Evolutionary conservation across 257 asterid genomes (phyloP), one percentile per base, ranked within the genome.

Genomic region (Lycium barbarum): DNA sequence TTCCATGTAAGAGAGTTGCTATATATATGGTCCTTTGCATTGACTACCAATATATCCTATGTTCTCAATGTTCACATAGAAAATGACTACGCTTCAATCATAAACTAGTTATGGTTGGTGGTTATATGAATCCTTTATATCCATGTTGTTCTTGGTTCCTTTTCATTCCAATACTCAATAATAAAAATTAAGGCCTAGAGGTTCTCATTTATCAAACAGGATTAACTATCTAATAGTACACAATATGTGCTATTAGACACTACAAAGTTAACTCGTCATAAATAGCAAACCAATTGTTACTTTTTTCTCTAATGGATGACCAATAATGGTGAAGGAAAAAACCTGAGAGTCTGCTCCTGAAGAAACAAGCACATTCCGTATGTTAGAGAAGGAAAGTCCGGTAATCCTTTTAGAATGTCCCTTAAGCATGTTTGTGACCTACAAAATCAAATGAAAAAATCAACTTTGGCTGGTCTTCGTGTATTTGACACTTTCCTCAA

Each of bases 261-360:
- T 15, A 55, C 18, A 55, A 55, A 55, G 61, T 55, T 55, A 55
- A 55, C 61, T 55, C 4, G 61, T 55, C 7, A n/a, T n/a, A n/a
- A n/a, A n/a, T n/a, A n/a, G n/a, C 61, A 55, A 55, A 55, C 15
- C 59, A 54, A 54, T 55, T 6, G 7, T 54, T 6, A 54, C 13
- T 54, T 54, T 54, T 11, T 54, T 4, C 13, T 55, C n/a, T 55
- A 55, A 55, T 55, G 61, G 61, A 58, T 58, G 22, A 18, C 36
- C 68, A 62, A 62, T 22, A 83, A 55, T 38, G n/a, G n/a, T n/a
- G 43, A 74, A 53, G 49, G 73, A 26, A 72, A 90, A 55, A 81
- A 93, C 96, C 97, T 93, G 90, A 86, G 92, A 86, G 84, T 94
- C 96, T 51, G 85, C 88, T 22, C 91, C 96, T 47, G 93, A 90